These are phyloP conservation scores for Nigrospora oryzae DNA, from an alignment of 2,329 filamentous ascomycete genomes.

Conservation along the genomic window DNA sequence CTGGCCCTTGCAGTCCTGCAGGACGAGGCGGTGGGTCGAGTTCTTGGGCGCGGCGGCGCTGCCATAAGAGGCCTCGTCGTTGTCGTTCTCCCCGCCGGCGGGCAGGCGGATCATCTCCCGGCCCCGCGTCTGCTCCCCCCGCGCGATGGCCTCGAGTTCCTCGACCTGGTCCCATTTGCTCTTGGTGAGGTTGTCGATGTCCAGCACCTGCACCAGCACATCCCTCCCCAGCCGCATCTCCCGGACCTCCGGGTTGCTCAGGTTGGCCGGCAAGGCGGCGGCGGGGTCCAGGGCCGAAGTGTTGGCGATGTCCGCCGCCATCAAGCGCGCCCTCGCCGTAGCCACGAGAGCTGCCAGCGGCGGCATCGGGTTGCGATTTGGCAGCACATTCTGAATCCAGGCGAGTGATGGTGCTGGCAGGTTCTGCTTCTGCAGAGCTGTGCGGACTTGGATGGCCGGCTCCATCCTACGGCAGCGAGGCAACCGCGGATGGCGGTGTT, in stretches of 20 bases:
- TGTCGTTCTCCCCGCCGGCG: slow-evolving; percentile 31
- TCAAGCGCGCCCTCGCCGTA: slow-evolving; percentile 72
- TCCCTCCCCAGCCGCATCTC: slow-evolving; percentile 51
- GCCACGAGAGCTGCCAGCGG: slow-evolving; percentile 66
- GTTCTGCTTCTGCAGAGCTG: slow-evolving; percentile 41
- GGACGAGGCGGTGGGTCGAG: slow-evolving; percentile 68
- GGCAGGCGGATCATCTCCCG: slow-evolving; percentile 71
- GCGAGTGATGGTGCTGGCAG: slow-evolving; percentile 40
- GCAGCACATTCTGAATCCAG: slow-evolving; percentile 59
- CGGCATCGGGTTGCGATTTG: slow-evolving; percentile 44
- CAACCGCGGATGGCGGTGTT: no score
- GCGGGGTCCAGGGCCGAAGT: slow-evolving; percentile 40
- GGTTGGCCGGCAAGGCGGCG: slow-evolving; percentile 41
- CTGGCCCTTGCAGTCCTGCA: slow-evolving; percentile 71
- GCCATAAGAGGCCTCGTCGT: slow-evolving; percentile 35
- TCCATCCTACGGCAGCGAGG: slow-evolving; percentile 13
- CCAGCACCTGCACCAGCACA: slow-evolving; percentile 72
- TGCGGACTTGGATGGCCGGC: slow-evolving; percentile 39
- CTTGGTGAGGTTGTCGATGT: slow-evolving; percentile 73
- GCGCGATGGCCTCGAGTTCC: slow-evolving; percentile 62
- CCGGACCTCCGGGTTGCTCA: slow-evolving; percentile 42
- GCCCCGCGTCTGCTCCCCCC: slow-evolving; percentile 67
- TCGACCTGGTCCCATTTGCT: slow-evolving; percentile 86
- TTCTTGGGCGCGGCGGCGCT: slow-evolving; percentile 24
- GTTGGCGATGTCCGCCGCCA: slow-evolving; percentile 67